Base-by-base conservation (phyloP, 305 asterid genomes). In the Fraxinus ornus region DNA sequence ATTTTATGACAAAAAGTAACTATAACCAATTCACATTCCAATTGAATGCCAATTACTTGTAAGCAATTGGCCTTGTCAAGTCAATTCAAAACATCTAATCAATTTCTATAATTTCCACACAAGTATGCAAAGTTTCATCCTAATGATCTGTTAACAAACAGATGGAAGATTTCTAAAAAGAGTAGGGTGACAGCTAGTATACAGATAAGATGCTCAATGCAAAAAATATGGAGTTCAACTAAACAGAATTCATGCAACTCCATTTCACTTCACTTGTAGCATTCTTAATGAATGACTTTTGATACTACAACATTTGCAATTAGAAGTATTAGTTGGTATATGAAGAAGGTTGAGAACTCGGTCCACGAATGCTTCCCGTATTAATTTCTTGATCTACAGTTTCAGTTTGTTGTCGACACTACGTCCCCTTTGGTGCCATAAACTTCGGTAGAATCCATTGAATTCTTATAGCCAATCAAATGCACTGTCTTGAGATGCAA, bases 401-500 rank as follows among this genome's bases (percentile, higher is more conserved):
- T 47, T 13, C 57, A 47, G 5, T 15, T 47, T 47, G 57, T 15
- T 47, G 57, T 47, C 4, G 5, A 47, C n/a, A 3, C 19, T 47
- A 47, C 57, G 1, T 5, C 64, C 64, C 24, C 64, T 52, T 17
- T 52, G 22, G 64, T 52, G 64, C 64, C 22, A 52, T 52, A 52
- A 52, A 22, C 71, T 2, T 22, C 32, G 5, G 71, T 22, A 21
- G 32, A 19, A 22, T 62, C 32, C 35, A 24, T 26, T 22, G 35
- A 3, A 10, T 22, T 26, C 39, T 52, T 55, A 82, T 24, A 6
- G n/a, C 81, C 52, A 62, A 44, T 76, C 84, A 64, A 76, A 66
- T 49, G 64, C 49, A 37, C 77, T 76, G 78, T 82, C 84, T 76
- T 82, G 84, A 64, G 80, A 76, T 30, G 72, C 57, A 64, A 76